These are phyloP conservation scores for Wallacemonas collosoma DNA, from an alignment of 208 protist species.

Conservation along the genomic window DNA sequence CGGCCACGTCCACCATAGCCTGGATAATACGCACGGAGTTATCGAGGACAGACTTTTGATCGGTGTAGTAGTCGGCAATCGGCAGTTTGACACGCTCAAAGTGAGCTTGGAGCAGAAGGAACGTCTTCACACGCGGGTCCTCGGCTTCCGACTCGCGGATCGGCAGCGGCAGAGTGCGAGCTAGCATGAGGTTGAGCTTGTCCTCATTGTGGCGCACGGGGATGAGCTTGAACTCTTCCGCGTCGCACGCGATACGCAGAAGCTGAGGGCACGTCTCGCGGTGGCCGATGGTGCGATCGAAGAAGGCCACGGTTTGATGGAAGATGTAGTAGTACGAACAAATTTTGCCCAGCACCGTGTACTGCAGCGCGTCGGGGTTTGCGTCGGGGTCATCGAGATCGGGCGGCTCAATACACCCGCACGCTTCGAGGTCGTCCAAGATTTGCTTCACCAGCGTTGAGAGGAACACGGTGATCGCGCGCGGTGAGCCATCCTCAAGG, in stretches of 20 bases:
- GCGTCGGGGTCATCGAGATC: conserved; percentile 49
- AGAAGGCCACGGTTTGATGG: conserved; percentile 93
- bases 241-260: conserved; percentile 89
- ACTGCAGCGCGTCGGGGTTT: conserved; percentile 69
- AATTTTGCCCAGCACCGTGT: conserved; percentile 95
- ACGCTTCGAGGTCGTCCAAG: conserved; percentile 80
- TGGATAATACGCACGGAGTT: conserved; percentile 97
- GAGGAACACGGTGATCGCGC: conserved; percentile 86
- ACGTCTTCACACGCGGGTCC: conserved; percentile 95
- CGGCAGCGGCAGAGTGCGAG: conserved; percentile 61
- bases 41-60: conserved; percentile 98
- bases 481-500: conserved; percentile 89
- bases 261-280: conserved; percentile 63
- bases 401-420: conserved; percentile 80
- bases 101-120: conserved; percentile 98
- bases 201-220: conserved; percentile 99
- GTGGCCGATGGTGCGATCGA: conserved; percentile 79
- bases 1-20: conserved; percentile 95
- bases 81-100: conserved; percentile 93
- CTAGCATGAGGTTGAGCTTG: conserved; percentile 93
- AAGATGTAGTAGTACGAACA: conserved; percentile 99
- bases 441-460: conserved; percentile 82
- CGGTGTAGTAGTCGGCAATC: conserved; percentile 98
- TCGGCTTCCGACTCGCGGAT: conserved; percentile 81
- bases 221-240: conserved; percentile 96